Evolutionary conservation across 352 stramenopile genomes (phyloP).

Genomic region (Phytophthora sojae): DNA sequence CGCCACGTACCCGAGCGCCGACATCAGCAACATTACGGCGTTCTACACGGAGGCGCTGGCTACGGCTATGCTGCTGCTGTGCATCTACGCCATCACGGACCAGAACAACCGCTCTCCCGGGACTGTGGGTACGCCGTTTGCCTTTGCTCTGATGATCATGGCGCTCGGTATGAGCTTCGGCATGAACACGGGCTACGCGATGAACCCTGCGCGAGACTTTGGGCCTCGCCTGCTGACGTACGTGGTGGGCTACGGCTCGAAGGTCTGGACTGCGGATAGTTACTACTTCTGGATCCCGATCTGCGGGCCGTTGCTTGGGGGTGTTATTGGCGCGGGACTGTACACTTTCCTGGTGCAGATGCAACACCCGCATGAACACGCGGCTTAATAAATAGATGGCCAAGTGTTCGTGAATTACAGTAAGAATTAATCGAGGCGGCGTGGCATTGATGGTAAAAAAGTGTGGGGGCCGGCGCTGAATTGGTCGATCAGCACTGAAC

Average conservation of each 20-base stretch:
- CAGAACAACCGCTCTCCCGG: slow-evolving; percentile 17
- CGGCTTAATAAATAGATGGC: background rate
- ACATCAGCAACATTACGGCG: slow-evolving; percentile 17
- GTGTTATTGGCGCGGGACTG: slow-evolving; percentile 4
- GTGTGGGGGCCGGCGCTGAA: too few species aligned
- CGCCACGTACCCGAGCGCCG: slow-evolving; percentile 14
- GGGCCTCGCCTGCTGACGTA: slow-evolving; percentile 12
- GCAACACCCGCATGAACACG: slow-evolving; percentile 13
- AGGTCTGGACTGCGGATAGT: slow-evolving; percentile 9
- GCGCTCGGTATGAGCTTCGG: slow-evolving; percentile 1
- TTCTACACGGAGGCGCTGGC: slow-evolving; percentile 12
- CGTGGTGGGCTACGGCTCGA: slow-evolving; percentile 14
- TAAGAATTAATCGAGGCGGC: background rate
- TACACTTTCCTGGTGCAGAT: slow-evolving; percentile 11
- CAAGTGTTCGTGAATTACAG: background rate
- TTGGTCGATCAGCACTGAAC: too few species aligned
- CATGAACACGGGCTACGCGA: slow-evolving; percentile 11
- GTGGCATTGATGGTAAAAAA: too few species aligned
- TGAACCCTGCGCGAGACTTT: slow-evolving; percentile 19
- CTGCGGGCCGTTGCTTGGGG: slow-evolving; percentile 1
- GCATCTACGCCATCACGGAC: slow-evolving; percentile 23
- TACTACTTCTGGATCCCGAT: slow-evolving; percentile 22
- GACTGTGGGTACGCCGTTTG: background rate
- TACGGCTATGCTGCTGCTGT: slow-evolving; percentile 6
- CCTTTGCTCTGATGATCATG: slow-evolving; percentile 1